Percentiles rank a stretch among this genome's conserved stretches.
Conservation (phyloP, 164 flowering plant genomes). For the Tinospora cordifolia region DNA sequence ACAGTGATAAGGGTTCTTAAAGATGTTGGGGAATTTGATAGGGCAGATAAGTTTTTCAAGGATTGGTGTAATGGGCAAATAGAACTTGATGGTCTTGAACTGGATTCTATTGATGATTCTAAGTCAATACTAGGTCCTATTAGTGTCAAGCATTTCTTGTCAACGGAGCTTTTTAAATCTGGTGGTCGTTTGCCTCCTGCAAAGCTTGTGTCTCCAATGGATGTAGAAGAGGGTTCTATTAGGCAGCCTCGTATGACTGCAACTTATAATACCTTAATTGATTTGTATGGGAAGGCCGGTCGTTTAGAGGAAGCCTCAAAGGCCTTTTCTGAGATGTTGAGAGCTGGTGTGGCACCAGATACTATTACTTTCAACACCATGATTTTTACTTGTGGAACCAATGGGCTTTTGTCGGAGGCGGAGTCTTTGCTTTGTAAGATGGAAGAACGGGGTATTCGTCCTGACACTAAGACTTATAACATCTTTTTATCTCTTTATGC, state of each 20-base stretch:
- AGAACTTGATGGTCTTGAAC: slow-evolving; percentile 48
- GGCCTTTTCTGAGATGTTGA: slow-evolving; percentile 72
- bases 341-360: slow-evolving; percentile 67
- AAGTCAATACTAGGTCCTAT: slow-evolving; percentile 26
- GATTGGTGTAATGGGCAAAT: slow-evolving; percentile 66
- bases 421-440: slow-evolving; percentile 65
- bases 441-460: slow-evolving; percentile 65
- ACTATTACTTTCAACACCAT: slow-evolving; percentile 81
- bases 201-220: slow-evolving; percentile 11
- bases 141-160: slow-evolving; percentile 64
- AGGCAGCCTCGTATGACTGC: slow-evolving; percentile 54
- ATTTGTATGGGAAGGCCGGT: slow-evolving; percentile 89
- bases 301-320: slow-evolving; percentile 71
- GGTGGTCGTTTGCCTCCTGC: slow-evolving; percentile 49
- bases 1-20: slow-evolving; percentile 70
- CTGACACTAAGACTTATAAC: slow-evolving; percentile 82
- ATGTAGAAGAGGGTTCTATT: slow-evolving; percentile 22
- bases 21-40: slow-evolving; percentile 64
- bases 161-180: slow-evolving; percentile 70
- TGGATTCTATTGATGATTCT: slow-evolving; percentile 33
- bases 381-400: slow-evolving; percentile 74
- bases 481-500: slow-evolving; percentile 70
- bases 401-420: slow-evolving; percentile 69
- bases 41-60: slow-evolving; percentile 59
- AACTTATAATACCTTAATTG: slow-evolving; percentile 77